These are phyloP conservation scores for Kodamaea fukazawae DNA, from an alignment of 805 yeast genomes.

Conservation along the genomic window DNA sequence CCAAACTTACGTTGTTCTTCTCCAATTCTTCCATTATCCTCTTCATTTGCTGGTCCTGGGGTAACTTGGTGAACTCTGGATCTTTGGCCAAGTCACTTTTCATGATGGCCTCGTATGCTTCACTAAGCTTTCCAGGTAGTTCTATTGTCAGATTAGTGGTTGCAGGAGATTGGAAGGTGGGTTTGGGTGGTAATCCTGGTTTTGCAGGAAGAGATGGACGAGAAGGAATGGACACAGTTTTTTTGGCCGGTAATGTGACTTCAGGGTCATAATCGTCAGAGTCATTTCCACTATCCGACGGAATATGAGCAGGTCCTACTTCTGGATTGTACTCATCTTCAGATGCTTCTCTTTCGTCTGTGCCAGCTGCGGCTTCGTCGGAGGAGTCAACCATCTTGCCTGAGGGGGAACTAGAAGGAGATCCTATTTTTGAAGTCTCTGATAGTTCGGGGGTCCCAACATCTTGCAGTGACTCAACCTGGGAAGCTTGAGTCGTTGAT, in stretches of 20 bases:
- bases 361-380: too few relatives aligned
- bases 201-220: background rate
- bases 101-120: constrained; percentile 38
- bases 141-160: constrained; percentile 3
- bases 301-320: background rate
- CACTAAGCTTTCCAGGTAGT: constrained; percentile 21
- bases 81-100: constrained; percentile 32
- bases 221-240: background rate
- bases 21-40: constrained; percentile 36
- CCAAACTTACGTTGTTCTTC: constrained; percentile 32
- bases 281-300: constrained; percentile 2
- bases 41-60: constrained; percentile 32
- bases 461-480: too few relatives aligned
- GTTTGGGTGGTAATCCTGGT: constrained; percentile 29
- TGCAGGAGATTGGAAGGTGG: constrained; percentile 12
- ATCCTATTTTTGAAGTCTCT: too few relatives aligned
- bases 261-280: constrained; percentile 17
- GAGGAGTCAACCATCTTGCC: too few relatives aligned
- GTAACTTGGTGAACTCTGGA: constrained; percentile 36
- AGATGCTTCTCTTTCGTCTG: constrained; percentile 6
- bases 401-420: too few relatives aligned
- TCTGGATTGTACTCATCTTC: constrained; percentile 3
- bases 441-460: too few relatives aligned
- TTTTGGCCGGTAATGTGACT: constrained; percentile 1
- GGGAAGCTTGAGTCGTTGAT: too few relatives aligned